phyloP scores from a whole-genome alignment of 768 basidiomycete species.

The Boletus barrowsii region DNA sequence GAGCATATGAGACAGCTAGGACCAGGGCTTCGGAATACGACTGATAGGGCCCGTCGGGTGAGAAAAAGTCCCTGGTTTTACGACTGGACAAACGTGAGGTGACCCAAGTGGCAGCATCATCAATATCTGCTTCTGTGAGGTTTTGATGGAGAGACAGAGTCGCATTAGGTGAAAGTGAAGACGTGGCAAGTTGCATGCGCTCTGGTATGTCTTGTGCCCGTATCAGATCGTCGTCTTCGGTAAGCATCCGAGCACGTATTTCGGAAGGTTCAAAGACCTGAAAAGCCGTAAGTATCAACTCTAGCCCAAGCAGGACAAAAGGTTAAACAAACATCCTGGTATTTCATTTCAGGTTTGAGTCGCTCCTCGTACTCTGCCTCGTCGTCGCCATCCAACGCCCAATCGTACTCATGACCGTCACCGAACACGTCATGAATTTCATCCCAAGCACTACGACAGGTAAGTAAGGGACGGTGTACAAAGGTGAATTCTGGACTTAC shows the following conservation, averaged over 20 bases:
- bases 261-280: slow-evolving; percentile 98
- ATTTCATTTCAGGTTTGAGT: slow-evolving; percentile 72
- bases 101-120: slow-evolving; percentile 86
- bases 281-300: slow-evolving; percentile 7
- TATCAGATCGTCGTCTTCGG: slow-evolving; percentile 92
- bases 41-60: slow-evolving; percentile 55
- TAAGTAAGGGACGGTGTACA: slow-evolving; percentile 10
- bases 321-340: slow-evolving; percentile 64
- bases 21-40: slow-evolving; percentile 67
- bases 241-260: slow-evolving; percentile 83
- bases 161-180: slow-evolving; percentile 70
- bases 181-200: slow-evolving; percentile 88
- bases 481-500: slow-evolving; percentile 43
- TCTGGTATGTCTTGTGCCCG: slow-evolving; percentile 90
- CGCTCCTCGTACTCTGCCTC: slow-evolving; percentile 42
- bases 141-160: slow-evolving; percentile 58
- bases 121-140: slow-evolving; percentile 69
- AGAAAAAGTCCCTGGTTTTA: slow-evolving; percentile 74
- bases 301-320: slow-evolving; percentile 1
- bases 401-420: slow-evolving; percentile 93
- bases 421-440: slow-evolving; percentile 97
- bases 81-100: slow-evolving; percentile 69
- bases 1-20: slow-evolving; percentile 71
- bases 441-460: slow-evolving; percentile 74
- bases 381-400: slow-evolving; percentile 86